phyloP scores from a whole-genome alignment of 306 rosid genomes.

The Medicago ruthenica region DNA sequence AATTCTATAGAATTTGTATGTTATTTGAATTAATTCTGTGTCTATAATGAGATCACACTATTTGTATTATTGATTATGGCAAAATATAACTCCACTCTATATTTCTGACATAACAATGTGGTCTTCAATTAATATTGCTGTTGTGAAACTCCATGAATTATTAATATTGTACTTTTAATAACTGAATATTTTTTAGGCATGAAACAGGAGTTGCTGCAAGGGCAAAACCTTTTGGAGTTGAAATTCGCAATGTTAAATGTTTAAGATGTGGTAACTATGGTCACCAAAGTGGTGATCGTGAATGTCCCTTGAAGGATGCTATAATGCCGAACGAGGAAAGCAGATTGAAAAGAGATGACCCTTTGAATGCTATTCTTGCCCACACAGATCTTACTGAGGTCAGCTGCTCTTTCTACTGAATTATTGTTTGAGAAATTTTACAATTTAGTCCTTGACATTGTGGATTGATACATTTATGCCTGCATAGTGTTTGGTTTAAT shows the following conservation, averaged over 20 bases:
- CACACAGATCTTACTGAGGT: constrained; percentile 85
- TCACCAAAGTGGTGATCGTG: constrained; percentile 99
- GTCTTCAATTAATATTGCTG: constrained; percentile 30
- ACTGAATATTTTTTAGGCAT: constrained; percentile 61
- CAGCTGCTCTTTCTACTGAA: constrained; percentile 32
- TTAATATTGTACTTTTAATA: constrained; percentile 32
- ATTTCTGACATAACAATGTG: constrained; percentile 15
- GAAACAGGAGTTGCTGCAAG: constrained; percentile 88
- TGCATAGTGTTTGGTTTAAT: constrained; percentile 10
- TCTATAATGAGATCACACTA: no score
- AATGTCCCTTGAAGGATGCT: constrained; percentile 90
- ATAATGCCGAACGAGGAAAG: constrained; percentile 92
- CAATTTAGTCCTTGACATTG: constrained; percentile 20
- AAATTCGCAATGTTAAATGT: constrained; percentile 93
- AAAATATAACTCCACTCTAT: constrained; percentile 26
- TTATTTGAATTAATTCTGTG: no score
- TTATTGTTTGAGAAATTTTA: constrained; percentile 27
- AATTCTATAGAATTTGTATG: no score
- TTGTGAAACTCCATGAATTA: constrained; percentile 18
- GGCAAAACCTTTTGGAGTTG: constrained; percentile 93
- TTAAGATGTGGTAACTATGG: constrained; percentile 87
- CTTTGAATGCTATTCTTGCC: constrained; percentile 88
- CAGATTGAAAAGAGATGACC: constrained; percentile 93
- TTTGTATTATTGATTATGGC: constrained; percentile 23
- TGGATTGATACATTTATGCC: neutral